Conservation (phyloP, 352 stramenopile species). For the Globisporangium paddicum region DNA sequence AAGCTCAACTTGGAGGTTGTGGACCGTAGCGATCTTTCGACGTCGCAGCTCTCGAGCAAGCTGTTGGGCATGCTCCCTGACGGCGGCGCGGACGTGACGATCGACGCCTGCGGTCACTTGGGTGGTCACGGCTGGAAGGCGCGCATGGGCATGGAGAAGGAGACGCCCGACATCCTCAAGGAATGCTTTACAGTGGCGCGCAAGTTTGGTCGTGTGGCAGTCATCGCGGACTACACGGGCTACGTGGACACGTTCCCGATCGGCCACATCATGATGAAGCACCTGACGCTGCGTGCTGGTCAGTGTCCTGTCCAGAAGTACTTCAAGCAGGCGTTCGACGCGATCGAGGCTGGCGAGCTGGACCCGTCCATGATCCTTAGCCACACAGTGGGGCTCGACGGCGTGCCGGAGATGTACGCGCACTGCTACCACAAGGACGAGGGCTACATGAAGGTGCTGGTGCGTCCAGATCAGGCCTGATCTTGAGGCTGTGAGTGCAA, state of each 20-base stretch:
- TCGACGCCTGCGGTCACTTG: conserved; percentile 43
- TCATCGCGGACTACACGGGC: conserved; percentile 33
- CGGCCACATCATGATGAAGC: conserved; percentile 42
- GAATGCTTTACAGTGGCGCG: conserved; percentile 40
- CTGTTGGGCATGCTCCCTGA: conserved; percentile 44
- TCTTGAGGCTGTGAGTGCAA: conserved; percentile 6
- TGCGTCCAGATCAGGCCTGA: conserved; percentile 29
- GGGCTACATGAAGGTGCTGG: conserved; percentile 56
- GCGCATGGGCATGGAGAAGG: conserved; percentile 43
- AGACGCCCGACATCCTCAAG: conserved; percentile 50
- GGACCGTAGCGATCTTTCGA: conserved; percentile 42
- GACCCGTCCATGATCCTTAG: conserved; percentile 53
- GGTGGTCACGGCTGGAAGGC: conserved; percentile 36
- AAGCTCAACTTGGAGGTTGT: conserved; percentile 61
- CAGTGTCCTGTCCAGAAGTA: conserved; percentile 36
- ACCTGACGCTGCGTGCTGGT: conserved; percentile 30
- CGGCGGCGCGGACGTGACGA: conserved; percentile 45
- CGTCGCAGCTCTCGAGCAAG: conserved; percentile 40
- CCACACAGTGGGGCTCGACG: conserved; percentile 48
- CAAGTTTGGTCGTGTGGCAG: conserved; percentile 27
- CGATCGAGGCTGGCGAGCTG: conserved; percentile 23
- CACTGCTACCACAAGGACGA: conserved; percentile 55
- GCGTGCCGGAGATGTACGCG: conserved; percentile 44
- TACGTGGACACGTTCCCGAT: conserved; percentile 32
- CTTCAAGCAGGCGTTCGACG: conserved; percentile 24